Percentiles rank a stretch among this genome's conserved stretches.
Conservation (phyloP, 169 alveolate genomes). For the Babesia divergens region DNA sequence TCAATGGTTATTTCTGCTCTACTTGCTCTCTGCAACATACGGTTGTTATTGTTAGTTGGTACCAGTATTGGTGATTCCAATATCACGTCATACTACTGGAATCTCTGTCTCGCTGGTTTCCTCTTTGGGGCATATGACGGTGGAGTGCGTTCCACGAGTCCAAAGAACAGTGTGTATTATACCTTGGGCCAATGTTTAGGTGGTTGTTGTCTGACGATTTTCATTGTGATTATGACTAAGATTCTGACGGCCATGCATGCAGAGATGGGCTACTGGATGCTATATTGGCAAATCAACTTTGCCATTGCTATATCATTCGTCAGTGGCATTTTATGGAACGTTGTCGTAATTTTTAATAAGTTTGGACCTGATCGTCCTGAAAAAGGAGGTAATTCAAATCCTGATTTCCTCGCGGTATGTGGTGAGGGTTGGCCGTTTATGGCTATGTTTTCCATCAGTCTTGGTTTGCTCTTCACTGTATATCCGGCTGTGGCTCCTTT, state of each 20-base stretch:
- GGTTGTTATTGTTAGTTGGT: slow-evolving; percentile 1
- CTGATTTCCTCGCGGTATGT: background rate
- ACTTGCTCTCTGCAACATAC: background rate
- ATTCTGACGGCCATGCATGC: background rate
- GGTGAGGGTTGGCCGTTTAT: background rate
- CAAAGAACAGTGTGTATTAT: background rate
- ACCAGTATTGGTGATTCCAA: slow-evolving; percentile 26
- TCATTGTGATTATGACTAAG: background rate
- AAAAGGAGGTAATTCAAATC: background rate
- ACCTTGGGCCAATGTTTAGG: background rate
- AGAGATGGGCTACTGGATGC: slow-evolving; percentile 11
- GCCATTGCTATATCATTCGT: background rate
- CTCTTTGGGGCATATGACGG: slow-evolving; percentile 13
- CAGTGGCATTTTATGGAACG: slow-evolving; percentile 10
- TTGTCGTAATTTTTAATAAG: slow-evolving; percentile 23
- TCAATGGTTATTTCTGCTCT: background rate
- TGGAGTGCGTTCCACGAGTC: background rate
- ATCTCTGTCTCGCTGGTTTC: slow-evolving; percentile 9
- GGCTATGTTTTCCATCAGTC: background rate
- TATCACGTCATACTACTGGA: slow-evolving; percentile 25
- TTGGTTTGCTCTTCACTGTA: background rate
- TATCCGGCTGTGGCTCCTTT: slow-evolving; percentile 25
- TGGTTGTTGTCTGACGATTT: background rate
- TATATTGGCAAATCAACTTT: slow-evolving; percentile 2
- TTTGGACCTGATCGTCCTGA: slow-evolving; percentile 10